phyloP scores from a whole-genome alignment of 768 basidiomycete species.

The Sporobolomyces phaffii region DNA sequence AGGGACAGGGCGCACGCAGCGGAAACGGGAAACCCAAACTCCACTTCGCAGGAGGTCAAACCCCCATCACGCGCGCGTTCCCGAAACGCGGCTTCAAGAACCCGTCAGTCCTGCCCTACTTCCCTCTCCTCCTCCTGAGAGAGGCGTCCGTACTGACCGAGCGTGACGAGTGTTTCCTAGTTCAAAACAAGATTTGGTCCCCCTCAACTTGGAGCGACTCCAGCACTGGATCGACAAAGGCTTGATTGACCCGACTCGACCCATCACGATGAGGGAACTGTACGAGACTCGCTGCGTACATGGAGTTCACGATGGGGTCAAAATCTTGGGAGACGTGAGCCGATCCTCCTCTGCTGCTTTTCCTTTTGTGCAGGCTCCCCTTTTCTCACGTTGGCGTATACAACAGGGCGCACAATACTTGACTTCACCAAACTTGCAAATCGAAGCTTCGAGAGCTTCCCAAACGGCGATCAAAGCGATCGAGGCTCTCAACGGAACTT shows the following conservation, averaged over 20 bases:
- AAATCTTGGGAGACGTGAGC: slow-evolving; percentile 76
- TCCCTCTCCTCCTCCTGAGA: not conserved
- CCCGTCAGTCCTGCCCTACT: slow-evolving; percentile 73
- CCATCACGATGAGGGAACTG: slow-evolving; percentile 81
- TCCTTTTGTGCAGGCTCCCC: no score
- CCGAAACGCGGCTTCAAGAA: slow-evolving; percentile 94
- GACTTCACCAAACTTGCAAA: slow-evolving; percentile 56
- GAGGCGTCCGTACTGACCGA: not conserved
- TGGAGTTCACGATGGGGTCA: slow-evolving; percentile 76
- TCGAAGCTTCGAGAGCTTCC: slow-evolving; percentile 77
- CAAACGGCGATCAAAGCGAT: slow-evolving; percentile 78
- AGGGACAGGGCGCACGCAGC: slow-evolving; percentile 89
- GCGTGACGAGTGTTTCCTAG: slow-evolving; percentile 48
- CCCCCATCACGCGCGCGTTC: slow-evolving; percentile 78
- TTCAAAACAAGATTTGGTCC: slow-evolving; percentile 67
- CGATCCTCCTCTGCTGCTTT: no score
- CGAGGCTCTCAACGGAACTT: slow-evolving; percentile 70
- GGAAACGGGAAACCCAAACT: slow-evolving; percentile 73
- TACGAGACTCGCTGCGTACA: slow-evolving; percentile 83
- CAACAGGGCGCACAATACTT: slow-evolving; percentile 66
- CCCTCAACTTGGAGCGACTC: slow-evolving; percentile 78
- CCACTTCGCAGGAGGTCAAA: slow-evolving; percentile 95
- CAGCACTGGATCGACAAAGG: slow-evolving; percentile 87
- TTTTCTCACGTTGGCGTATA: no score
- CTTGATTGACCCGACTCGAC: slow-evolving; percentile 66